phyloP scores from a whole-genome alignment of 441 rosid species.

The Corymbia calophylla region DNA sequence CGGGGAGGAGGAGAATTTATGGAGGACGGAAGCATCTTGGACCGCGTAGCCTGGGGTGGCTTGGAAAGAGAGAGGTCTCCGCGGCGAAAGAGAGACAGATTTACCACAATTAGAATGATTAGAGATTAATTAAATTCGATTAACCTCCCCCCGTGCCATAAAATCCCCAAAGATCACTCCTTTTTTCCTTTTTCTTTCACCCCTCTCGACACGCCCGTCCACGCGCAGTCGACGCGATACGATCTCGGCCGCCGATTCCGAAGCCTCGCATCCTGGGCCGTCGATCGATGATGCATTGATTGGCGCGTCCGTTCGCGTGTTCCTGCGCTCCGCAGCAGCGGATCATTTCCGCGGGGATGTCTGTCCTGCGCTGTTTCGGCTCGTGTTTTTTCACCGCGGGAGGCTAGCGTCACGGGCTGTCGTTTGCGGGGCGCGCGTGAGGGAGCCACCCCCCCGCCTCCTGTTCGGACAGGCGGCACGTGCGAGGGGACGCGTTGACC shows the following conservation, averaged over 20 bases:
- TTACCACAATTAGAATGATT: neutral
- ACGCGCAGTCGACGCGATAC: constrained; percentile 31
- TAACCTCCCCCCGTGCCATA: no score
- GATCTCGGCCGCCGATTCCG: neutral
- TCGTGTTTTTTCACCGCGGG: neutral
- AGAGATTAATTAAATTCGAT: neutral
- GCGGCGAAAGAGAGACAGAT: neutral
- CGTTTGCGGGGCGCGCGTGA: neutral
- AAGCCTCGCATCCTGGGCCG: constrained; percentile 6
- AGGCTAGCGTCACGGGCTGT: neutral
- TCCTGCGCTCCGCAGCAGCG: neutral
- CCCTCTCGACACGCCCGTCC: neutral
- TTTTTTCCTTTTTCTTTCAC: neutral
- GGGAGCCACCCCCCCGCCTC: neutral
- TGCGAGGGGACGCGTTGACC: neutral
- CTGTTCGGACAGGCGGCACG: neutral
- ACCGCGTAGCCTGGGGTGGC: constrained; percentile 46
- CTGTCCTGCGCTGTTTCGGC: neutral
- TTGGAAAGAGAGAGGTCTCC: constrained; percentile 5
- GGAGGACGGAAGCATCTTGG: constrained; percentile 18
- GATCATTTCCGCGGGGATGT: neutral
- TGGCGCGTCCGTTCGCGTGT: neutral
- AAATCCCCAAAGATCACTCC: neutral
- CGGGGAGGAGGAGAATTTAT: neutral
- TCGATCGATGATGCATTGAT: neutral